phyloP scores from a whole-genome alignment of 345 rosid species.

The Dovyalis caffra region DNA sequence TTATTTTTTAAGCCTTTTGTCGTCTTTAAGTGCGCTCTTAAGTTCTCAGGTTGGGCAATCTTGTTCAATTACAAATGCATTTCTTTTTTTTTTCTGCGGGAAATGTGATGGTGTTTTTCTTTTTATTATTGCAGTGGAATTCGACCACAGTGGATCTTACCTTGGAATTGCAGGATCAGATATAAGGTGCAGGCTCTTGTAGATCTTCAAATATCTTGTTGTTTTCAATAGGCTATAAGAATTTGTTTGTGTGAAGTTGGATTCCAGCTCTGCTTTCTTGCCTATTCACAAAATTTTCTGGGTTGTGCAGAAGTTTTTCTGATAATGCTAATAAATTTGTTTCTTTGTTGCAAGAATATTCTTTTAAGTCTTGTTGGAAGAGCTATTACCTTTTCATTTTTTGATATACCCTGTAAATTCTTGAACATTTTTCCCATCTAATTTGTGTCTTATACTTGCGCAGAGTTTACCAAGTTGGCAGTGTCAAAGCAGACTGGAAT shows the following conservation, averaged over 20 bases:
- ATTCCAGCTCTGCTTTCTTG: not conserved
- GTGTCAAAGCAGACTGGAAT: conserved; percentile 94
- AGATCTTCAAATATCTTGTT: not conserved
- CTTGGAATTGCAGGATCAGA: conserved; percentile 87
- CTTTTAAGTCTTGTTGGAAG: not conserved
- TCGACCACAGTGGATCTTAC: conserved; percentile 86
- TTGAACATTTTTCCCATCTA: not conserved
- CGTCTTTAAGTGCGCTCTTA: not conserved
- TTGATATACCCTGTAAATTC: not conserved
- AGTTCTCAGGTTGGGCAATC: not conserved
- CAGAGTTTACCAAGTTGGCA: conserved; percentile 87
- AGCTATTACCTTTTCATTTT: not conserved
- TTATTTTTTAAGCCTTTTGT: not conserved
- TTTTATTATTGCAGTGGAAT: conserved; percentile 67
- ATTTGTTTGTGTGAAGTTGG: not conserved
- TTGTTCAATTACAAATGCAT: not conserved
- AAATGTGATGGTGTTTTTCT: not conserved
- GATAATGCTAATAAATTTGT: not conserved
- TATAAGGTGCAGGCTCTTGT: conserved; percentile 49
- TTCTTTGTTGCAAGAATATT: not conserved
- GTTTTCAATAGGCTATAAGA: not conserved
- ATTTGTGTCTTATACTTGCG: not conserved
- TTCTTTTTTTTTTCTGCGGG: not conserved
- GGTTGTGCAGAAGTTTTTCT: not conserved
- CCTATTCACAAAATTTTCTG: not conserved